phyloP scores from a whole-genome alignment of 345 rosid genomes.

The Rubroshorea leprosula region DNA sequence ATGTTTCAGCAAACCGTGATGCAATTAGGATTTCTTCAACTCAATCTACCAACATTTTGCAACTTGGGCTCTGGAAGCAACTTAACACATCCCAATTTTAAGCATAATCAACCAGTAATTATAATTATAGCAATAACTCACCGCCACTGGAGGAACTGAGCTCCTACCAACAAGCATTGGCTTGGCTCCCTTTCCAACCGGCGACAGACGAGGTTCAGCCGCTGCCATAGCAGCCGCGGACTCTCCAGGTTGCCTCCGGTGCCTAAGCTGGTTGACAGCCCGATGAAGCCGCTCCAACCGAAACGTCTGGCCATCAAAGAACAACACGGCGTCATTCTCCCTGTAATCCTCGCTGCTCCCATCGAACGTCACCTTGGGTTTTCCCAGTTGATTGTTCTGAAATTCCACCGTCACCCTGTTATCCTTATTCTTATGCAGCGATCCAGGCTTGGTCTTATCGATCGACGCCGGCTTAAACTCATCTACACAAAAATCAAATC shows the following conservation, averaged over 20 bases:
- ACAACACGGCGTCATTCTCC: constrained; percentile 73
- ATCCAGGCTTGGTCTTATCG: constrained; percentile 65
- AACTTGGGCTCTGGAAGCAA: neutral
- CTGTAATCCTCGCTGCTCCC: constrained; percentile 83
- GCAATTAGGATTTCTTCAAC: too few relatives aligned
- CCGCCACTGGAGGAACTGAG: constrained; percentile 44
- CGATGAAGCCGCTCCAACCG: constrained; percentile 74
- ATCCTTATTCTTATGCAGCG: constrained; percentile 64
- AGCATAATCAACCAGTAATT: neutral
- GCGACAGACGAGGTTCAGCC: constrained; percentile 48
- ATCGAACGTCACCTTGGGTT: constrained; percentile 71
- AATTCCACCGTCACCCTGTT: constrained; percentile 78
- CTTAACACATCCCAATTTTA: too few relatives aligned
- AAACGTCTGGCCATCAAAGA: constrained; percentile 68
- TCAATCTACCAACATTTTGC: too few relatives aligned
- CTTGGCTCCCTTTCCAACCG: too few relatives aligned
- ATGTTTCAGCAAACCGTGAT: too few relatives aligned
- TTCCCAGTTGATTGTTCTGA: constrained; percentile 75
- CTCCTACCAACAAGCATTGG: constrained; percentile 34
- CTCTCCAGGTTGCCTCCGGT: constrained; percentile 59
- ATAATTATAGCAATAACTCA: constrained; percentile 29
- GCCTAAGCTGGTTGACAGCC: constrained; percentile 82
- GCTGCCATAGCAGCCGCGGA: constrained; percentile 38
- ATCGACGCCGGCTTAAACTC: constrained; percentile 89
- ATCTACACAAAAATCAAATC: constrained; percentile 48